Evolutionary conservation across 352 stramenopile species (phyloP).

Genomic region (Globisporangium orthogonon): DNA sequence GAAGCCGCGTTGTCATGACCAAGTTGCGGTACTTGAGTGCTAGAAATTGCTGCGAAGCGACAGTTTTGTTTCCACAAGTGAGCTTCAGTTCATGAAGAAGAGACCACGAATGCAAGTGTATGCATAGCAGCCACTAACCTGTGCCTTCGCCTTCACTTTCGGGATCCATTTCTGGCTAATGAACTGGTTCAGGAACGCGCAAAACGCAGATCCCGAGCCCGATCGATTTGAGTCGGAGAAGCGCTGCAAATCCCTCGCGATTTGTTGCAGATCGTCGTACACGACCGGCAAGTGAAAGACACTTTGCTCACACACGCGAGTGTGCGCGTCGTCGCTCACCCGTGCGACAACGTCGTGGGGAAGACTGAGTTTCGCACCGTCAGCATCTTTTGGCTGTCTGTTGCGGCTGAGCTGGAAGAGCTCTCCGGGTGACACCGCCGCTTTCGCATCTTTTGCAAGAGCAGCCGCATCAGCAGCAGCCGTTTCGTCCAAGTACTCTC

Average conservation of each 20-base stretch:
- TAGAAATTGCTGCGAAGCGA: slow-evolving; percentile 33
- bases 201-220: slow-evolving; percentile 27
- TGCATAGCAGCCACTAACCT: slow-evolving; percentile 9
- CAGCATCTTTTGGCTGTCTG: slow-evolving; percentile 28
- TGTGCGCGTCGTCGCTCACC: slow-evolving; percentile 19
- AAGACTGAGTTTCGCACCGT: slow-evolving; percentile 13
- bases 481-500: slow-evolving; percentile 56
- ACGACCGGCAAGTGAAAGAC: slow-evolving; percentile 73
- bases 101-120: neutral
- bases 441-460: slow-evolving; percentile 15
- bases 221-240: slow-evolving; percentile 23
- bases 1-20: slow-evolving; percentile 35
- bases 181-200: slow-evolving; percentile 58
- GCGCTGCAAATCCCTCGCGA: slow-evolving; percentile 54
- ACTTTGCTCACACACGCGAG: slow-evolving; percentile 58
- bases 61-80: too few relatives aligned
- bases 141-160: slow-evolving; percentile 63
- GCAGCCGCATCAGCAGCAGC: slow-evolving; percentile 14
- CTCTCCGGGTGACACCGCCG: slow-evolving; percentile 13
- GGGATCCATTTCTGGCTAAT: slow-evolving; percentile 70
- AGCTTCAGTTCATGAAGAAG: too few relatives aligned
- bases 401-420: slow-evolving; percentile 68
- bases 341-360: slow-evolving; percentile 18
- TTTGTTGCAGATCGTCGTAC: slow-evolving; percentile 60
- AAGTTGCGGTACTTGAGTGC: slow-evolving; percentile 43